These are phyloP conservation scores for Penicillium bialowiezense DNA, from an alignment of 495 filamentous ascomycete genomes.

Conservation along the genomic window DNA sequence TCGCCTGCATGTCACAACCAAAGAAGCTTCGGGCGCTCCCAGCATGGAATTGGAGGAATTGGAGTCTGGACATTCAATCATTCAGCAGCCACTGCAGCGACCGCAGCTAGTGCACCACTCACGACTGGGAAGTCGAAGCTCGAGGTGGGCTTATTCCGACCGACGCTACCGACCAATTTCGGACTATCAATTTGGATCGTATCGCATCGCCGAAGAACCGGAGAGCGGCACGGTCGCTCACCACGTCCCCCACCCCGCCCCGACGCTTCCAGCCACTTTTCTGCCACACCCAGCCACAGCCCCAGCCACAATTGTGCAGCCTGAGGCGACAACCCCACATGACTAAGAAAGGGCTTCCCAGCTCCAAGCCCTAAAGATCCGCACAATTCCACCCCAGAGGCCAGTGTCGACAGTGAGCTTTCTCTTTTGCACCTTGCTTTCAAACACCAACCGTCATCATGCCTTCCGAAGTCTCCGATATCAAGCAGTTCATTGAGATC, in stretches of 20 bases:
- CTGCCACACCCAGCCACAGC: neutral
- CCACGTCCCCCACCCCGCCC: neutral
- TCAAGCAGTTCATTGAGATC: constrained; percentile 99
- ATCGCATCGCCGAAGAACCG: neutral
- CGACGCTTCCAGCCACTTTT: neutral
- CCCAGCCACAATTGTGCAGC: neutral
- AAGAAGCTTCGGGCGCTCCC: neutral
- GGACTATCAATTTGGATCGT: neutral
- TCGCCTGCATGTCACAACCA: constrained; percentile 13
- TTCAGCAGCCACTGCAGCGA: constrained; percentile 2
- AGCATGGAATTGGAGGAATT: constrained; percentile 9
- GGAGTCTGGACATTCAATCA: neutral
- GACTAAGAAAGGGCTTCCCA: constrained; percentile 22
- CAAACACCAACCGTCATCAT: constrained; percentile 55
- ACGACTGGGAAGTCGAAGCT: constrained; percentile 7
- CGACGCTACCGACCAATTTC: neutral
- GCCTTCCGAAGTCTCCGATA: constrained; percentile 97
- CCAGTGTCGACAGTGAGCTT: constrained; percentile 18
- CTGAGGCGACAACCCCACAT: constrained; percentile 8
- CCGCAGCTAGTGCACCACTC: constrained; percentile 6
- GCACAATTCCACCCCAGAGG: constrained; percentile 19
- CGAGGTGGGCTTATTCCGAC: neutral
- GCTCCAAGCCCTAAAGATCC: constrained; percentile 35
- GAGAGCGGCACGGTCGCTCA: neutral
- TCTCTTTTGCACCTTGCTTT: constrained; percentile 17